phyloP scores from a whole-genome alignment of 192 early-diverging fungal genomes.

The Podila epigama region DNA sequence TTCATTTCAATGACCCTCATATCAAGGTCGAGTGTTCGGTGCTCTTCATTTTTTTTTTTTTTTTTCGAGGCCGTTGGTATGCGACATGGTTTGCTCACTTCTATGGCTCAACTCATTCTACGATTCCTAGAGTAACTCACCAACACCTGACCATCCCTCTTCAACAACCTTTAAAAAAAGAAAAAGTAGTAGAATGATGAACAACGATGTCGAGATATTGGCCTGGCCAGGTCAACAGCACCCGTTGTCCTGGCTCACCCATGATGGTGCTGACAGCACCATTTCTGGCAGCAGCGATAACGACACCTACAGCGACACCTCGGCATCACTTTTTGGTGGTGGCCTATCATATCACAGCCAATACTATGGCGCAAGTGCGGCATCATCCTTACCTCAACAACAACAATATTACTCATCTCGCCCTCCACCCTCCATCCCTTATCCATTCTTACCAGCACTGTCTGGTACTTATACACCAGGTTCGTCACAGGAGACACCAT shows the following conservation, averaged over 20 bases:
- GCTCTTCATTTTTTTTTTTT: too few species aligned
- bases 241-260: not conserved
- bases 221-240: not conserved
- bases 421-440: not conserved
- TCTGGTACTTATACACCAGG: not conserved
- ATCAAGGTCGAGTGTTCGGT: too few species aligned
- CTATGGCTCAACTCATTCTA: too few species aligned
- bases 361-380: not conserved
- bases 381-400: not conserved
- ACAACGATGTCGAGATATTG: not conserved
- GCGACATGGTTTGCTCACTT: too few species aligned
- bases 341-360: not conserved
- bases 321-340: not conserved
- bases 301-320: not conserved
- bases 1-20: too few species aligned
- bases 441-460: not conserved
- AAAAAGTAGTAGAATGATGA: not conserved
- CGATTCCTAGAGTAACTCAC: too few species aligned
- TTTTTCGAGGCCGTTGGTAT: too few species aligned
- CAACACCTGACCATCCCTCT: not conserved
- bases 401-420: not conserved
- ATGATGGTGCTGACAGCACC: not conserved
- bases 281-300: not conserved
- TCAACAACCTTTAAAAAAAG: not conserved
- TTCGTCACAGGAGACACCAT: not conserved